Base-by-base conservation (phyloP, 2,329 filamentous ascomycete genomes). In the Chaetomium olivaceum region DNA sequence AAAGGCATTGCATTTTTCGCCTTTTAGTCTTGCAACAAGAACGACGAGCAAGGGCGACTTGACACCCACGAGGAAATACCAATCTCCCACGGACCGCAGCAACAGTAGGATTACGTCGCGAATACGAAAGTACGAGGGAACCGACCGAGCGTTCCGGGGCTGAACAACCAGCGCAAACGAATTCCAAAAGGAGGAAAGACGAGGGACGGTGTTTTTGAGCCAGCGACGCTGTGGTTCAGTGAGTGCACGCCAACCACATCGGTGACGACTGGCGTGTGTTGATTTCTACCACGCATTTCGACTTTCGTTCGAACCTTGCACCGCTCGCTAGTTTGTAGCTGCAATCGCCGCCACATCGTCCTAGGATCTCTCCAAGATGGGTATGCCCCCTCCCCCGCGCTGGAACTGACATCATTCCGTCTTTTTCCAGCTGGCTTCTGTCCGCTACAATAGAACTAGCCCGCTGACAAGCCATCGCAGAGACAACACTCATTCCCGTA, bases 401-500 rank as follows among this genome's bases (percentile, higher is more conserved):
- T 25, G 27, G 39, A 58, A n/a, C n/a, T 6, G 29, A 31, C n/a
- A 21, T 27, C 27, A 43, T 58, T 31, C 21, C 16, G 29, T 7
- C 14, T 1, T 36, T 4, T 23, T 21, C 36, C 8, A 7, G 27
- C n/a, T 27, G 21, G n/a, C 11, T 19, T 16, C 4, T 23, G 16
- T 25, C 43, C 19, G 0, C 39, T 11, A 7, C 36, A n/a, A 9
- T 33, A 23, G 29, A 23, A n/a, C 39, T 16, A 4, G 5, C 12
- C 14, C 4, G 50, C 55, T 66, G 39, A 62, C 55, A 16, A 8
- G n/a, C 1, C 9, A 27, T 51, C 12, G 61, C 68, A 67, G 64
- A 67, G 58, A 86, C 83, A 14, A 86, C 84, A 6, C 80, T 89
- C 68, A 80, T 87, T 51, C 86, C 86, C 58, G 85, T 88, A 71